Base-by-base conservation (phyloP, 306 rosid species). In the Casuarina glauca region DNA sequence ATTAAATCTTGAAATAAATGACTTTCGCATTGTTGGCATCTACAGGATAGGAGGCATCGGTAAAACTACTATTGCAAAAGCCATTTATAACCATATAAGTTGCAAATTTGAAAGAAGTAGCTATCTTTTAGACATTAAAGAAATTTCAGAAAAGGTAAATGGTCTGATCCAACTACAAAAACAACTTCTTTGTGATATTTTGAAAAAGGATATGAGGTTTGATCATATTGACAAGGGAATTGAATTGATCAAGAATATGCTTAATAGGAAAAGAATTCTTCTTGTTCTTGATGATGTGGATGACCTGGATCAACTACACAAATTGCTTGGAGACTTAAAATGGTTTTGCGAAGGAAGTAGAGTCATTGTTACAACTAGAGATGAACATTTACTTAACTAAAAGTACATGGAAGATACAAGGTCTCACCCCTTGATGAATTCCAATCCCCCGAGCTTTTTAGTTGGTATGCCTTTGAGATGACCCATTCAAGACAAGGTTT, bases 391-490 rank as follows among this genome's bases (percentile, higher is more conserved):
- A 5, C 78, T 84, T 11, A 9, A 4, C 58, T 63, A 0, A 4
- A 43, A 52, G 78, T 20, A 35, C 76, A 75, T 42, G 1, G 13
- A 67, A 16, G 78, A 0, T 48, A 11, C 42, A 2, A 1, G 4
- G 20, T 20, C 0, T 26, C 32, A 26, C 32, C 32, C 32, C 32
- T 26, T 26, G 9, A 67, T 5, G 19, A 75, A 76, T 57, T 80
- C 85, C 84, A 87, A 39, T 78, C 90, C 2, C 76, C 73, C 13
- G 73, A 82, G 45, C 82, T 82, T 15, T 69, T 84, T 1, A 80
- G 76, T 69, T 76, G 88, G 88, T 80, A 87, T 49, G 73, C 88
- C 0, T 87, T 84, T 38, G 41, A 52, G 3, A 43, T 64, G 15
- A 17, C 20, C 2, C 73, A 43, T 9, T 86, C 84, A 4, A 6